Percentiles rank a stretch among this genome's conserved stretches.
Evolutionary conservation across 495 filamentous ascomycete genomes (phyloP).

Genomic region (Apodospora peruviana): DNA sequence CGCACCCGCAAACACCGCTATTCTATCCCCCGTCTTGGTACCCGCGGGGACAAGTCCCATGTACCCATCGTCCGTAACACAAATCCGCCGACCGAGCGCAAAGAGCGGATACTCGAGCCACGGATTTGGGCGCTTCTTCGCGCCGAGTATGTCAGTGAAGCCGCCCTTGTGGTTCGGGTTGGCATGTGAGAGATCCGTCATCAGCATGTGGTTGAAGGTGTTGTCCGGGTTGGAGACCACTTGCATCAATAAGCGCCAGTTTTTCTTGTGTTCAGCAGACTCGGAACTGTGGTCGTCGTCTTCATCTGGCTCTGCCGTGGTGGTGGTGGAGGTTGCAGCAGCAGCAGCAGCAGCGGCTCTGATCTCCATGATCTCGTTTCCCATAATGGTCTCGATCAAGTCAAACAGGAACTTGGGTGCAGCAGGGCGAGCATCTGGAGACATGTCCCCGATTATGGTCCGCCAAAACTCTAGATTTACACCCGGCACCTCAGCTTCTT

Average conservation of each 20-base stretch:
- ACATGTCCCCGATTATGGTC: neutral
- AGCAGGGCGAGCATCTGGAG: neutral
- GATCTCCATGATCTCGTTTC: no score
- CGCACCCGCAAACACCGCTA: neutral
- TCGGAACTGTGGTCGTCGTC: no score
- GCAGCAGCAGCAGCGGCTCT: no score
- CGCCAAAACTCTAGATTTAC: no score
- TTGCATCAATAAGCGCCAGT: no score
- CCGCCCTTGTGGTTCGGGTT: neutral
- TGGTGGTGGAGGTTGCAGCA: no score
- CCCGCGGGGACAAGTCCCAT: neutral
- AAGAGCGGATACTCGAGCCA: neutral
- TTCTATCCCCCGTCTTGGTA: neutral
- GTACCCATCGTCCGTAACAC: neutral
- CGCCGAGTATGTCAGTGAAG: neutral
- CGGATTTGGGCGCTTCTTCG: neutral
- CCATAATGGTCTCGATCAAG: no score
- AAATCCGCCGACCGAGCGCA: neutral
- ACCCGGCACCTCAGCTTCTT: no score
- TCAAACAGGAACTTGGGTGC: no score
- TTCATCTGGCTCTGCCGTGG: no score
- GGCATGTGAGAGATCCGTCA: neutral
- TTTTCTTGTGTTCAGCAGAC: no score
- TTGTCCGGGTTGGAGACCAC: neutral
- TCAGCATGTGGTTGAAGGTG: neutral